Base-by-base conservation (phyloP, 1,139 yeast genomes). In the Scheffersomyces insectosa region DNA sequence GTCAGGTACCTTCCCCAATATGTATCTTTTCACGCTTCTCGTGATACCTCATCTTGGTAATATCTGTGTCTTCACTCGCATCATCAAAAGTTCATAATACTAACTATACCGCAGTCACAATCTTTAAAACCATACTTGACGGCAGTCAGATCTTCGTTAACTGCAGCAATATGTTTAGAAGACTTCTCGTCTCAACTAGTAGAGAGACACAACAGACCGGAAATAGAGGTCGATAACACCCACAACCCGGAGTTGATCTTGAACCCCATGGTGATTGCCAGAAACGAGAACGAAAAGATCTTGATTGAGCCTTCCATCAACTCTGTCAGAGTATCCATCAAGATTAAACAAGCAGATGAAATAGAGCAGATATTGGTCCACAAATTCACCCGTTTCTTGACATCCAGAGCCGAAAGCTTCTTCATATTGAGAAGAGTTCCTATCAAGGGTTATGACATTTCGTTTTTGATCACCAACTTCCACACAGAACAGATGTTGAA, bases 191-290 rank as follows among this genome's bases (percentile, higher is more conserved):
- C 98, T 10, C 97, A 91, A 65, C 79, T 88, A 47, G 97, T 88
- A 12, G 99, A 93, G 70, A 85, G 99, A 67, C 99, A 93, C 73
- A 93, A 93, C 69, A 81, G 95, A 51, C 99, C 99, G 4, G 99
- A 93, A 65, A 85, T 93, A 40, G 99, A 93, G 66, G 93, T 88
- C 36, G 81, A 77, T 47, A 66, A 68, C 52, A 61, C 70, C 20
- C 77, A 72, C 48, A 83, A 85, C 53, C 85, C 87, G 9, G 97
- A 91, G 65, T 85, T 93, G 47, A 70, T 93, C 49, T 76, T 93
- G 60, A 91, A 91, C 59, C 95, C 97, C 28, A 84, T 93, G 84
- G 80, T 85, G 48, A 85, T 93, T 55, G 85, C 97, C 3, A 82
- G 99, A 68, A 93, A 95, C 62, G 98, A 91, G 62, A 86, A 89